Conservation (phyloP, 768 basidiomycete genomes). For the Lentinula aciculospora region DNA sequence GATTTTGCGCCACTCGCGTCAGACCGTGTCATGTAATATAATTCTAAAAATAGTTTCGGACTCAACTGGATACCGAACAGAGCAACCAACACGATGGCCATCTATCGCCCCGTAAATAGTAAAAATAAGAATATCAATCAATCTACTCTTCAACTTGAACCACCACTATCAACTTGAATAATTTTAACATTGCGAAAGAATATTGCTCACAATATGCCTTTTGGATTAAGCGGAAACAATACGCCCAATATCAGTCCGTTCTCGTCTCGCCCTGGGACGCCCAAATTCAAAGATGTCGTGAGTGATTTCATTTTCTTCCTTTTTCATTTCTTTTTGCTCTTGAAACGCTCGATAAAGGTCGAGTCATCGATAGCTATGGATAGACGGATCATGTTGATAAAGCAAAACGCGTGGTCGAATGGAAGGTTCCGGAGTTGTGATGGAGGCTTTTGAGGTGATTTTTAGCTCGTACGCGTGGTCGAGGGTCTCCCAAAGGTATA, state of each 20-base stretch:
- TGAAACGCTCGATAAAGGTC: no score
- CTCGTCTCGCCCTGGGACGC: conserved; percentile 1
- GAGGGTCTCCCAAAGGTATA: not conserved
- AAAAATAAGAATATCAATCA: not conserved
- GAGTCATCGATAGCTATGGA: no score
- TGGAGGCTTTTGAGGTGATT: not conserved
- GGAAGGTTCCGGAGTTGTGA: not conserved
- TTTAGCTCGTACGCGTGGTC: not conserved
- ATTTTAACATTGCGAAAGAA: not conserved
- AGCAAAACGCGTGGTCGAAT: not conserved
- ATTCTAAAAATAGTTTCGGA: not conserved
- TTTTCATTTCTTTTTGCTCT: not conserved
- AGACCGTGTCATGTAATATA: not conserved
- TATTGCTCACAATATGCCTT: not conserved
- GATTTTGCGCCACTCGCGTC: no score
- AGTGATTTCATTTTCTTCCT: not conserved
- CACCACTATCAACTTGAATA: not conserved
- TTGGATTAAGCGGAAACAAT: not conserved
- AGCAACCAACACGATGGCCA: not conserved
- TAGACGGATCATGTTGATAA: no score
- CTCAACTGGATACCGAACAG: not conserved
- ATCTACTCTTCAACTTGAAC: not conserved
- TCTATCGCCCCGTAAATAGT: not conserved
- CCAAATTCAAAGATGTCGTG: conserved; percentile 1
- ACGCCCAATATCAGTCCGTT: not conserved